Evolutionary conservation across 257 asterid genomes (phyloP), one percentile per base, ranked within the genome.

Genomic region (Catharanthus roseus): DNA sequence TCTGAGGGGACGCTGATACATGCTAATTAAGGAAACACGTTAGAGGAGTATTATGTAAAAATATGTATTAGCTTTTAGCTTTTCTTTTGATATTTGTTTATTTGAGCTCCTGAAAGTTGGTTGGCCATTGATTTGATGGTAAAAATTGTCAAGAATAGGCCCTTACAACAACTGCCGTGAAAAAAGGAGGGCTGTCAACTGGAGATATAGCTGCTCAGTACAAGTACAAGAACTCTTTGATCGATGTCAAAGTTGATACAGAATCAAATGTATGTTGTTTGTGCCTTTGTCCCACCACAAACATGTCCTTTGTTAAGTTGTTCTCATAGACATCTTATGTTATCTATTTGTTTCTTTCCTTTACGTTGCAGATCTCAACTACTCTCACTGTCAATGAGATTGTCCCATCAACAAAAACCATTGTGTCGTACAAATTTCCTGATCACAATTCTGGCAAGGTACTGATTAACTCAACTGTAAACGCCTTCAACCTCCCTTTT

Each of bases 391-490:
- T 79, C 63, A 62, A 84, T 0, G 87, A 90, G 54, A 57, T 85
- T 26, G 64, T 86, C 65, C 97, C 96, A 10, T 93, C 97, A 10
- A 84, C 98, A 41, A 90, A 87, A 79, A 79, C 93, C 65, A 87
- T 89, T 70, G 87, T 84, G 69, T 79, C 84, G 18, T 68, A 89
- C 73, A 90, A 90, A 70, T 87, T 63, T 74, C 97, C 98, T 18
- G 86, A 85, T 70, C 87, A 89, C 23, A 86, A 82, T 70, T 81
- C 97, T 75, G 93, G 96, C 75, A 93, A 90, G 98, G 98, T 91
- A 74, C 49, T 26, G 64, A 18, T 56, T 71, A 65, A 56, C 63
- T 18, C 29, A 57, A 23, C 33, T 69, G 72, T 56, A 8, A 55
- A 26, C 41, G n/a, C 29, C 8, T 65, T 69, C 21, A 64, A 47